These are phyloP conservation scores for Cladorrhinum samala DNA, from an alignment of 495 filamentous ascomycete genomes.

Conservation along the genomic window DNA sequence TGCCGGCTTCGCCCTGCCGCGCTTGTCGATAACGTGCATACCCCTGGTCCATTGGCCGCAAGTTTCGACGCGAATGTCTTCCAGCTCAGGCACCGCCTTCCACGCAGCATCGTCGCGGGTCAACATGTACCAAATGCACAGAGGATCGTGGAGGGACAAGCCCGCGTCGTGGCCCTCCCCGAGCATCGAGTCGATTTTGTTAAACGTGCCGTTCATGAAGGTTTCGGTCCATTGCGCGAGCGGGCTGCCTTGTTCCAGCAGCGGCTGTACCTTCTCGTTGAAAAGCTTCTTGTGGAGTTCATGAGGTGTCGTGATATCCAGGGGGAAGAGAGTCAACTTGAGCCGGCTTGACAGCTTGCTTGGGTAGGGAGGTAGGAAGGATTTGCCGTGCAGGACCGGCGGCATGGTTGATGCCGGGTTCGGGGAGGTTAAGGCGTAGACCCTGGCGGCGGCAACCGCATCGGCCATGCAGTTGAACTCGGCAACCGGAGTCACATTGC, in stretches of 20 bases:
- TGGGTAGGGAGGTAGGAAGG: constrained; percentile 59
- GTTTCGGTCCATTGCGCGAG: constrained; percentile 75
- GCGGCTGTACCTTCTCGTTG: constrained; percentile 43
- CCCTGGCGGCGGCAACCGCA: constrained; percentile 73
- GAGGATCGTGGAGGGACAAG: constrained; percentile 79
- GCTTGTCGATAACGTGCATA: constrained; percentile 76
- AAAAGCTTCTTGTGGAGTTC: constrained; percentile 57
- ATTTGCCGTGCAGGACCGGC: constrained; percentile 37
- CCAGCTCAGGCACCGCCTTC: constrained; percentile 40
- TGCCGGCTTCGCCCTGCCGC: constrained; percentile 52
- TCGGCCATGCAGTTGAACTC: constrained; percentile 87
- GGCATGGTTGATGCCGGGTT: constrained; percentile 65
- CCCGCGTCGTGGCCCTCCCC: constrained; percentile 48
- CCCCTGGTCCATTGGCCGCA: constrained; percentile 90
- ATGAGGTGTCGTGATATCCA: constrained; percentile 83
- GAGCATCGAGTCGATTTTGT: constrained; percentile 60
- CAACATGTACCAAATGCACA: constrained; percentile 82
- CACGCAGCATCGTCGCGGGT: constrained; percentile 47
- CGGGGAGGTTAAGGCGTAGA: constrained; percentile 85
- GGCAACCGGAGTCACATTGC: constrained; percentile 74
- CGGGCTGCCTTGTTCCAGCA: constrained; percentile 56
- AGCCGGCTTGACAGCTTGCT: constrained; percentile 56
- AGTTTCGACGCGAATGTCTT: constrained; percentile 83
- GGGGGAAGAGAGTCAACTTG: constrained; percentile 73
- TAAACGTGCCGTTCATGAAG: constrained; percentile 72